Conservation (phyloP, 1,284 basidiomycete species). For the Phlebopus sp. region DNA sequence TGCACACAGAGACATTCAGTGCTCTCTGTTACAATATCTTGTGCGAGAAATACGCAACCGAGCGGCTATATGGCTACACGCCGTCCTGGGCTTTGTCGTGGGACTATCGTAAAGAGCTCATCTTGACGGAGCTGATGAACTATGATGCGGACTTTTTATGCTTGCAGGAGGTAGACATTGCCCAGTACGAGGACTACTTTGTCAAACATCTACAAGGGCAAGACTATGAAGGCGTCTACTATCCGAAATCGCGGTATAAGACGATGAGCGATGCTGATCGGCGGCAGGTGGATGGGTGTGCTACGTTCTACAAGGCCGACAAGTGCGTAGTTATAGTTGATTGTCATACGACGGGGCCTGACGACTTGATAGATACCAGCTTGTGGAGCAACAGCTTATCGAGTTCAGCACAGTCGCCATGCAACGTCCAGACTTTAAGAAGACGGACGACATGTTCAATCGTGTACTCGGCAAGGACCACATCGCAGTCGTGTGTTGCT, state of each 20-base stretch:
- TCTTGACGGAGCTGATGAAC: constrained; percentile 83
- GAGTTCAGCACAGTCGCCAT: constrained; percentile 95
- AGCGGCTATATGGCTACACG: constrained; percentile 93
- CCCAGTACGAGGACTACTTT: constrained; percentile 95
- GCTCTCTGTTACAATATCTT: constrained; percentile 94
- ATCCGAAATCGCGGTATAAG: constrained; percentile 92
- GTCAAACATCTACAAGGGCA: constrained; percentile 70
- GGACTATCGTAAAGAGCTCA: constrained; percentile 92
- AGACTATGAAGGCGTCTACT: constrained; percentile 91
- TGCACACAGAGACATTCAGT: constrained; percentile 71
- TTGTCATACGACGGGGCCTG: constrained; percentile 7
- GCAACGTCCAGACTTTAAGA: constrained; percentile 93
- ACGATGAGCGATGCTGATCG: constrained; percentile 91
- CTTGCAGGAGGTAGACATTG: constrained; percentile 91
- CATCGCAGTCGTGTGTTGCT: constrained; percentile 84
- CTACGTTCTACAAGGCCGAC: constrained; percentile 90
- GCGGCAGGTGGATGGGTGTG: constrained; percentile 92
- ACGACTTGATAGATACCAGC: constrained; percentile 63
- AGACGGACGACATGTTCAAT: constrained; percentile 99
- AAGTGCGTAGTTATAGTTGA: constrained; percentile 56
- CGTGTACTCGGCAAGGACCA: constrained; percentile 96
- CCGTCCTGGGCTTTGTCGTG: constrained; percentile 95
- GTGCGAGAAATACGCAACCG: constrained; percentile 89
- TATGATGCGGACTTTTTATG: constrained; percentile 91
- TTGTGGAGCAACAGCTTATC: constrained; percentile 93